These are phyloP conservation scores for Medakamo hakoo DNA, from an alignment of 139 green algal species.

Conservation along the genomic window DNA sequence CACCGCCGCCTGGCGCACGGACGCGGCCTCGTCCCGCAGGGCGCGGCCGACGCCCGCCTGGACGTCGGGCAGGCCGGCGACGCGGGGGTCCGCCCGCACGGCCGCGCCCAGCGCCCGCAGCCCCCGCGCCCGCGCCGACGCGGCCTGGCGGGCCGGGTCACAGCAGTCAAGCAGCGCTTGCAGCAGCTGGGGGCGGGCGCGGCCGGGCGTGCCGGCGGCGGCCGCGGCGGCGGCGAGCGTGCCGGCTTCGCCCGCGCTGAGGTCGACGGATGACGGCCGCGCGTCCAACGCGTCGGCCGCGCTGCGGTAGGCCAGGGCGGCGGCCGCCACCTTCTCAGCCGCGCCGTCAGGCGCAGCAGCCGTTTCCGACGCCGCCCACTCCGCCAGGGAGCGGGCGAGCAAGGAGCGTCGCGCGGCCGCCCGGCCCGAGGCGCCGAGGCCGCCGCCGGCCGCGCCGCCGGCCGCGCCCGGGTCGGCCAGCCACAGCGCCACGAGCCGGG, in stretches of 20 bases:
- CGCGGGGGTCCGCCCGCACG: conserved; percentile 36
- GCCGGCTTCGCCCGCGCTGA: conserved; percentile 9
- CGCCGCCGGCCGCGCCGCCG: no score
- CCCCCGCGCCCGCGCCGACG: conserved; percentile 29
- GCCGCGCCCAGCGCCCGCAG: conserved; percentile 47
- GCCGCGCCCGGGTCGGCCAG: conserved; percentile 12
- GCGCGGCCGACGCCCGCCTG: conserved; percentile 29
- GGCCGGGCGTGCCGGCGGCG: conserved; percentile 16
- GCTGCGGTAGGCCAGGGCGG: background rate
- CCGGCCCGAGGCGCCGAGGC: background rate
- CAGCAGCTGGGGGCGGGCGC: conserved; percentile 16
- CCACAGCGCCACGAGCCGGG: conserved; percentile 28
- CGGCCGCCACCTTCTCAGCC: conserved; percentile 3
- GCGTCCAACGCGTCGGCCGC: conserved; percentile 5
- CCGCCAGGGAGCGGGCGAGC: no score
- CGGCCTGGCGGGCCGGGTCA: conserved; percentile 6
- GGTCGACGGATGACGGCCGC: background rate
- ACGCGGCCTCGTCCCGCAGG: conserved; percentile 60
- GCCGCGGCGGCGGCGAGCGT: conserved; percentile 16
- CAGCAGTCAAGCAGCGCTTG: conserved; percentile 35
- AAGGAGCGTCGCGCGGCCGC: conserved; percentile 22
- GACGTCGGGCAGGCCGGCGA: conserved; percentile 37
- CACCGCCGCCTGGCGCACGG: conserved; percentile 67
- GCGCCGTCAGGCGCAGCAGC: background rate
- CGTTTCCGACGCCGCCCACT: conserved; percentile 11